These are phyloP conservation scores for Vigna nakashimae DNA, from an alignment of 306 rosid genomes.

Conservation along the genomic window DNA sequence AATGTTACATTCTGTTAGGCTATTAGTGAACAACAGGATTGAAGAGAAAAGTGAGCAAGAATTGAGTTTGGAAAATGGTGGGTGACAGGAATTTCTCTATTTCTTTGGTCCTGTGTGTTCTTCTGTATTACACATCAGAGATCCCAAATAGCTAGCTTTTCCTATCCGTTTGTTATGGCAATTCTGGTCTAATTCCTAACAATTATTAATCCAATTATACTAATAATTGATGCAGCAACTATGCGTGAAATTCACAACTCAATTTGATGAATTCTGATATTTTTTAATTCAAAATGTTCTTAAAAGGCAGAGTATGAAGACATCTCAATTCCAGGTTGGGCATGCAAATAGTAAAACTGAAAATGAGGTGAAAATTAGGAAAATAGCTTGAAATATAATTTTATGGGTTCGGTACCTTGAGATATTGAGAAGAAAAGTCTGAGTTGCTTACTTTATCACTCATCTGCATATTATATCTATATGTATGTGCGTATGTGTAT, in stretches of 20 bases:
- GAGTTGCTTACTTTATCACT: too few relatives aligned
- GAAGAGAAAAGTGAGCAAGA: not conserved
- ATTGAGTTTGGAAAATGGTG: not conserved
- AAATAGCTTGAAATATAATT: too few relatives aligned
- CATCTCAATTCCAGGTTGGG: too few relatives aligned
- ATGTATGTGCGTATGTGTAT: too few relatives aligned
- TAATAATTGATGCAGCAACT: not conserved
- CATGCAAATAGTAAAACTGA: too few relatives aligned
- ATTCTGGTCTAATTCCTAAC: conserved; percentile 5
- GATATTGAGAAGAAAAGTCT: not conserved
- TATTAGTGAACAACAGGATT: not conserved
- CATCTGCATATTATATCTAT: too few relatives aligned
- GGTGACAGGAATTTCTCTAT: not conserved
- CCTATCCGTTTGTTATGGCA: conserved; percentile 10
- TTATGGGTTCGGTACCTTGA: not conserved
- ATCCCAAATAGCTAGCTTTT: not conserved
- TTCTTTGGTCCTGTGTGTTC: not conserved
- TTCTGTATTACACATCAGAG: not conserved
- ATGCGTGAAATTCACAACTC: not conserved
- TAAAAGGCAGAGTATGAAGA: too few relatives aligned
- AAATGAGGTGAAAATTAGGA: too few relatives aligned
- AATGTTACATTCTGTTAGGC: conserved; percentile 3
- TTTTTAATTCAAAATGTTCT: too few relatives aligned
- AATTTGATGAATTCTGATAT: too few relatives aligned
- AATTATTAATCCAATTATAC: not conserved